Evolutionary conservation across 2,329 filamentous ascomycete genomes (phyloP).

Genomic region (Trichophyton rubrum): DNA sequence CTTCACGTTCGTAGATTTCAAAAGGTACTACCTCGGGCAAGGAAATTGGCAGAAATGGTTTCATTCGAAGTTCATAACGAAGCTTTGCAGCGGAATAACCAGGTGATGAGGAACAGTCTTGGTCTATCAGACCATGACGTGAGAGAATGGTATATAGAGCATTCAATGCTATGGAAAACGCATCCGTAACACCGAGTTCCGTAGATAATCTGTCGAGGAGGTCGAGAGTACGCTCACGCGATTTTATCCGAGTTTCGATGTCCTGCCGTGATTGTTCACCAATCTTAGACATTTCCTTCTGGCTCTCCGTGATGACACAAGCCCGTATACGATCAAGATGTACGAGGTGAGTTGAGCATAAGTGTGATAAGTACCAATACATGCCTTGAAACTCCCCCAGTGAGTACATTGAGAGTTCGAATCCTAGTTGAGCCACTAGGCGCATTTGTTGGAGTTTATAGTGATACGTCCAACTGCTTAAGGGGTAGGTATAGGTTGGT

Average conservation of each 20-base stretch:
- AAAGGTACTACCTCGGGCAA: constrained; percentile 56
- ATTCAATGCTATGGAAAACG: constrained; percentile 40
- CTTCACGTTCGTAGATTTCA: constrained; percentile 44
- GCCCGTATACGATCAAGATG: constrained; percentile 62
- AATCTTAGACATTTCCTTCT: constrained; percentile 16
- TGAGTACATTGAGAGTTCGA: constrained; percentile 84
- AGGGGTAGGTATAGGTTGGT: constrained; percentile 53
- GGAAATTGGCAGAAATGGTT: constrained; percentile 59
- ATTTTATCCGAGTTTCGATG: constrained; percentile 19
- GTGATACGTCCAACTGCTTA: constrained; percentile 80
- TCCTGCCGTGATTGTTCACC: constrained; percentile 10
- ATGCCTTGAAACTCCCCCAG: constrained; percentile 72
- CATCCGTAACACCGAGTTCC: constrained; percentile 50
- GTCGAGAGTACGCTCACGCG: constrained; percentile 31
- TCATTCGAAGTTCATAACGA: constrained; percentile 76
- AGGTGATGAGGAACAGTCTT: constrained; percentile 39
- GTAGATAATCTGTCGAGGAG: constrained; percentile 50
- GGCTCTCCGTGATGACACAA: constrained; percentile 40
- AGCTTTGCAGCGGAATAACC: constrained; percentile 57
- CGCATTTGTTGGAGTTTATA: constrained; percentile 85
- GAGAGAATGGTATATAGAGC: constrained; percentile 54
- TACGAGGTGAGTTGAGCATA: constrained; percentile 54
- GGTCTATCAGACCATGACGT: constrained; percentile 40
- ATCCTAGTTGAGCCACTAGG: constrained; percentile 78
- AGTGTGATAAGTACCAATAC: constrained; percentile 78